phyloP scores from a whole-genome alignment of 208 protist species.

The Acanthamoeba healyi region DNA sequence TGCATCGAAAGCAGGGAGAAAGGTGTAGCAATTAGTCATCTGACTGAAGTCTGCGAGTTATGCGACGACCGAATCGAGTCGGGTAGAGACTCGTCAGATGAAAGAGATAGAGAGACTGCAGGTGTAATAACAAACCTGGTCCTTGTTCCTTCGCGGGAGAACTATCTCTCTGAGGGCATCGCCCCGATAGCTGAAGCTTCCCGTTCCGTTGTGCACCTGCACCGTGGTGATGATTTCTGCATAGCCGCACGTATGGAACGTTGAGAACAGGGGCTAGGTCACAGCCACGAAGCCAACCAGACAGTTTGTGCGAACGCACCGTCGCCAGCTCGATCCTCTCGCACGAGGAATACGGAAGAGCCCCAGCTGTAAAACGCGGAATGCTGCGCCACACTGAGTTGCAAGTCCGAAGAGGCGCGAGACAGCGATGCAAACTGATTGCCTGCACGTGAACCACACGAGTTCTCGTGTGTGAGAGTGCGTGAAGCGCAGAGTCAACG shows the following conservation, averaged over 20 bases:
- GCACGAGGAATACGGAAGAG: constrained; percentile 7
- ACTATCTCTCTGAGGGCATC: not conserved
- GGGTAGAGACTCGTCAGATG: too few species aligned
- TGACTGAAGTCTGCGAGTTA: too few species aligned
- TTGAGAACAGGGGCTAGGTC: too few species aligned
- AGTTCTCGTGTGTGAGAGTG: not conserved
- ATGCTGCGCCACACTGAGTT: not conserved
- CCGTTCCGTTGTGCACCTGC: constrained; percentile 5
- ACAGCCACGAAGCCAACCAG: too few species aligned
- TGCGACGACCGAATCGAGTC: too few species aligned
- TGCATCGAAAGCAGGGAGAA: too few species aligned
- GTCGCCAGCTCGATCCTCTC: not conserved
- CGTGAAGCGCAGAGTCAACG: not conserved
- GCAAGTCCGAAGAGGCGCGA: not conserved
- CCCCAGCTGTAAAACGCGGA: not conserved
- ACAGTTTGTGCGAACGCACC: not conserved
- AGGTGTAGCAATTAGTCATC: too few species aligned
- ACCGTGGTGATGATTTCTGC: not conserved
- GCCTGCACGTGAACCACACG: not conserved
- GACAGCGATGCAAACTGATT: not conserved
- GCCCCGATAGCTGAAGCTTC: not conserved
- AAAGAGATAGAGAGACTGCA: too few species aligned
- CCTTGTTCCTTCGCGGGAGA: not conserved
- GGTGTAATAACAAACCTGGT: not conserved
- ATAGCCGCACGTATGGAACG: too few species aligned